Conservation (phyloP, 2,329 filamentous ascomycete species). For the Sclerotinia sclerotiorum region DNA sequence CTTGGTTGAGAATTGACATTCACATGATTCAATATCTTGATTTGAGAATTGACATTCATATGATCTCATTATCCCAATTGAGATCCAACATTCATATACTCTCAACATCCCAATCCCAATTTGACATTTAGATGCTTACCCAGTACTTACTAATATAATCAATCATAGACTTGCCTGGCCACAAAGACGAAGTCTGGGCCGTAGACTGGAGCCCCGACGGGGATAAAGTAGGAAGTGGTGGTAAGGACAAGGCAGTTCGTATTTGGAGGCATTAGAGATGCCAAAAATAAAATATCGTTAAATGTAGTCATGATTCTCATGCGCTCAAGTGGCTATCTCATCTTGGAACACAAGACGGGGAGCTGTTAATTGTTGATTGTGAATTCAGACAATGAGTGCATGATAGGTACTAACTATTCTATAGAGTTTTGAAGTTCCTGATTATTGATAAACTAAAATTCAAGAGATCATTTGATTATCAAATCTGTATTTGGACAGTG, state of each 20-base stretch:
- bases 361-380: no score
- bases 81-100: no score
- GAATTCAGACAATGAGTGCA: no score
- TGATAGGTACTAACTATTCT: no score
- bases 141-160: conserved; percentile 20
- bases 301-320: not conserved
- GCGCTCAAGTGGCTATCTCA: not conserved
- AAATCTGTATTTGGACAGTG: not conserved
- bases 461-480: not conserved
- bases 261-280: conserved; percentile 59
- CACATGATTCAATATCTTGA: not conserved
- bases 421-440: no score
- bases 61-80: not conserved
- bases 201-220: conserved; percentile 95
- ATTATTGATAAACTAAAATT: no score
- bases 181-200: conserved; percentile 90
- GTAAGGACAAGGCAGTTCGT: conserved; percentile 80
- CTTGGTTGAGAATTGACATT: not conserved
- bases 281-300: not conserved
- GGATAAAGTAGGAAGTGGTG: conserved; percentile 82
- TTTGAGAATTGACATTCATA: no score
- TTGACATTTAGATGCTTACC: not conserved
- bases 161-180: conserved; percentile 75
- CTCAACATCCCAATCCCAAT: conserved; percentile 6
- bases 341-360: no score